A percentile compares a stretch with the other conserved stretches of the same genome.
phyloP scores from a whole-genome alignment of 2,329 filamentous ascomycete species.

The Plenodomus lindquistii region DNA sequence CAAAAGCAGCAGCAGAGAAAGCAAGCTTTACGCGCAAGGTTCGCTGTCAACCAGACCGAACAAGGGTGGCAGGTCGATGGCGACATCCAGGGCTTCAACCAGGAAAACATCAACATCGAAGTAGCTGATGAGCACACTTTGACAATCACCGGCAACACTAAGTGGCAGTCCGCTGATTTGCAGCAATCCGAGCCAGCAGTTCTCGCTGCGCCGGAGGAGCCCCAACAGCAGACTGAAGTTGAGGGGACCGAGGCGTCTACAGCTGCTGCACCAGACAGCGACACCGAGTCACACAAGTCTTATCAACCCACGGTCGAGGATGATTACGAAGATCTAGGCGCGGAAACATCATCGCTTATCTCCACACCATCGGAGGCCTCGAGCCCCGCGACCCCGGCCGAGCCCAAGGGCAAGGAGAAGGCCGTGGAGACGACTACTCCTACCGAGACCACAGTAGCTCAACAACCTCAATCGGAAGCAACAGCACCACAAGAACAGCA shows the following conservation, averaged over 20 bases:
- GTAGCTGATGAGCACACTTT: slow-evolving; percentile 40
- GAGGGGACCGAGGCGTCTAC: slow-evolving; percentile 11
- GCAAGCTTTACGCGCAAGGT: slow-evolving; percentile 33
- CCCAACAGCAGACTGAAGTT: slow-evolving; percentile 10
- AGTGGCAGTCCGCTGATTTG: slow-evolving; percentile 19
- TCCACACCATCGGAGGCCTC: slow-evolving; percentile 20
- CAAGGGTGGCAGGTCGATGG: slow-evolving; percentile 39
- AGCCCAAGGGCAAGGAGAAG: slow-evolving; percentile 36
- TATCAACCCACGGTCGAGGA: slow-evolving; percentile 44
- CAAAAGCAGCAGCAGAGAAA: slow-evolving; percentile 33
- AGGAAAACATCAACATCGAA: slow-evolving; percentile 42
- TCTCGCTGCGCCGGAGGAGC: slow-evolving; percentile 23
- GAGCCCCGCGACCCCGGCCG: slow-evolving; percentile 19
- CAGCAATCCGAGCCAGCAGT: slow-evolving; percentile 17
- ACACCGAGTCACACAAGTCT: slow-evolving; percentile 37
- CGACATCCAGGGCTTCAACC: slow-evolving; percentile 38
- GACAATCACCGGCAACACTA: slow-evolving; percentile 37
- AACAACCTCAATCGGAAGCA: slow-evolving; percentile 22
- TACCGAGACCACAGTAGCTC: slow-evolving; percentile 19
- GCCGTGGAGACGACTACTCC: slow-evolving; percentile 16
- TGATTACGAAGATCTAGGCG: slow-evolving; percentile 42
- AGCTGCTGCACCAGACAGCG: slow-evolving; percentile 26
- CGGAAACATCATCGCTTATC: slow-evolving; percentile 32
- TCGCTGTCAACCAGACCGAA: slow-evolving; percentile 33
- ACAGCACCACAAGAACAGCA: slow-evolving; percentile 14